Conservation (phyloP, 2,329 filamentous ascomycete species). For the Hypoxylon sp. region DNA sequence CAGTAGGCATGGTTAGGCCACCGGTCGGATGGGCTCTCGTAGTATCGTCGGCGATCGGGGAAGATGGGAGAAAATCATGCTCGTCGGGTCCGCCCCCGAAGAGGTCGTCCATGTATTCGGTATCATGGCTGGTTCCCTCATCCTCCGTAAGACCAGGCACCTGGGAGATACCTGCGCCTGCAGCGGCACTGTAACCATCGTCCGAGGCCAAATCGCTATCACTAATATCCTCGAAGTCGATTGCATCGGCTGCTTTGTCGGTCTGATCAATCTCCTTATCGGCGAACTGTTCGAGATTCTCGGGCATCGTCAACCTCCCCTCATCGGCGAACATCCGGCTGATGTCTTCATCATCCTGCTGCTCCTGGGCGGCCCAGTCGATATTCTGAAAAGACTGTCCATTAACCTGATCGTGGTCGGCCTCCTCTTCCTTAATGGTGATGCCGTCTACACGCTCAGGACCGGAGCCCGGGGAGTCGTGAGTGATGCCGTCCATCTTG, state of each 20-base stretch:
- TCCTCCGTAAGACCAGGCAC: conserved; percentile 72
- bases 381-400: conserved; percentile 45
- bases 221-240: conserved; percentile 91
- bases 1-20: conserved; percentile 26
- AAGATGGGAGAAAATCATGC: conserved; percentile 59
- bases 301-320: conserved; percentile 62
- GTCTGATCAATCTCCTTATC: conserved; percentile 70
- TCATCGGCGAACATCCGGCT: conserved; percentile 64
- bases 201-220: conserved; percentile 92
- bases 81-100: conserved; percentile 74
- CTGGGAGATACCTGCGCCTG: conserved; percentile 60
- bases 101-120: conserved; percentile 71
- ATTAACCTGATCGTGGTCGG: conserved; percentile 44
- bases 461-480: conserved; percentile 26
- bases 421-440: conserved; percentile 51
- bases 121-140: conserved; percentile 71
- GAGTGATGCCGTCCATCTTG: conserved; percentile 25
- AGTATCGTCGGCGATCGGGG: conserved; percentile 59
- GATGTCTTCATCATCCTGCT: conserved; percentile 56
- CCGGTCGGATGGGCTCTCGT: conserved; percentile 22
- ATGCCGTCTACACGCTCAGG: conserved; percentile 31
- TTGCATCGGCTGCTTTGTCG: conserved; percentile 91
- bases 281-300: conserved; percentile 59
- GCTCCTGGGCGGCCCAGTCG: conserved; percentile 52
- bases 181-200: conserved; percentile 56